These are phyloP conservation scores for Oryza officinalis DNA, from an alignment of 176 grass and related monocot genomes.

Conservation along the genomic window DNA sequence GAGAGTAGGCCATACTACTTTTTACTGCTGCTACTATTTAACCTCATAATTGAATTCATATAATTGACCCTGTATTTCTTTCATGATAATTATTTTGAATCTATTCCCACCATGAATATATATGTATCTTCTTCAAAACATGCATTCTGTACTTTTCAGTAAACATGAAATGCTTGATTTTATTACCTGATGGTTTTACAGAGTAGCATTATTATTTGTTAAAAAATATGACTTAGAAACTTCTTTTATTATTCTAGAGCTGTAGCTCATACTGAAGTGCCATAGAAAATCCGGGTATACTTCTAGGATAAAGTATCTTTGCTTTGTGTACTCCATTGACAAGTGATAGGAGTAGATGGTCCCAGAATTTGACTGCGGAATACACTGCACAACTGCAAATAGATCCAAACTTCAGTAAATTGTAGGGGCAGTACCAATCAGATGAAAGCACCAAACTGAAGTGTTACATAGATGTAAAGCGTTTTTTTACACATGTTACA, in stretches of 20 bases:
- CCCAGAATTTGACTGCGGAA: conserved; percentile 44
- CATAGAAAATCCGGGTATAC: conserved; percentile 24
- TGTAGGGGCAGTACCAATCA: conserved; percentile 16
- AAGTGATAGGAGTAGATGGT: conserved; percentile 39
- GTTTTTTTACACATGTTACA: not conserved
- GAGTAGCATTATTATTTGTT: not conserved
- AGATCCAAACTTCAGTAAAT: conserved; percentile 26
- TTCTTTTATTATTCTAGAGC: not conserved
- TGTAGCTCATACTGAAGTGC: not conserved
- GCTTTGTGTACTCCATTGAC: conserved; percentile 24
- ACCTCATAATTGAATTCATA: not conserved
- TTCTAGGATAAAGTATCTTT: conserved; percentile 38
- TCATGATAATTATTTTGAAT: not conserved
- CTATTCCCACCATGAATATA: not conserved
- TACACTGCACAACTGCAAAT: conserved; percentile 31
- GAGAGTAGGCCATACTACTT: not conserved
- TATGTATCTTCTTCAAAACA: not conserved
- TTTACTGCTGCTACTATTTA: too few species aligned
- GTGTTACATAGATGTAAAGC: not conserved
- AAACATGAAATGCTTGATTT: not conserved
- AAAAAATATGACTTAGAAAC: not conserved
- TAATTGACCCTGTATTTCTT: not conserved
- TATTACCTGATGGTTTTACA: not conserved
- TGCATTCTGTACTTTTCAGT: not conserved
- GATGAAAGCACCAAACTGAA: not conserved